A percentile compares a stretch with the other conserved stretches of the same genome.
These are phyloP conservation scores for Chaetomium sp. DNA, from an alignment of 2,329 filamentous ascomycete genomes.

Conservation along the genomic window DNA sequence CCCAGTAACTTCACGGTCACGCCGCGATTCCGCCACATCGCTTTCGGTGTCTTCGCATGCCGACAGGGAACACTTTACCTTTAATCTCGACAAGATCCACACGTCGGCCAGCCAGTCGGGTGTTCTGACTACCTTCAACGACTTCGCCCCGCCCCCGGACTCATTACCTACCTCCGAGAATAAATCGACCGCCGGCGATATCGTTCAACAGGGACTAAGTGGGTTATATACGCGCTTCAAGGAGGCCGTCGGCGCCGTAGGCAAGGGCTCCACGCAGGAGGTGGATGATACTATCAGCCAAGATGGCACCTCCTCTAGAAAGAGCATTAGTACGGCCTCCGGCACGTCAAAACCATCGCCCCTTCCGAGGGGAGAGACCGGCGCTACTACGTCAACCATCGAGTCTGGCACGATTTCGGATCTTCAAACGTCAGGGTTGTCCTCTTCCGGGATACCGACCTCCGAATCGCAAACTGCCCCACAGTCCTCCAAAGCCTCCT, in stretches of 20 bases:
- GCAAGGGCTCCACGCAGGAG: slow-evolving; percentile 42
- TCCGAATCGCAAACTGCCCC: slow-evolving; percentile 47
- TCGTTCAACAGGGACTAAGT: slow-evolving; percentile 82
- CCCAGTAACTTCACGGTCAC: slow-evolving; percentile 29
- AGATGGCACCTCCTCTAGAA: slow-evolving; percentile 48
- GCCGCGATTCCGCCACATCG: slow-evolving; percentile 46
- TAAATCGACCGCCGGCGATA: slow-evolving; percentile 70
- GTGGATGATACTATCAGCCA: slow-evolving; percentile 48
- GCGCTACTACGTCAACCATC: slow-evolving; percentile 40
- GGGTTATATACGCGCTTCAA: slow-evolving; percentile 85
- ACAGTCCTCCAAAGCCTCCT: slow-evolving; percentile 52
- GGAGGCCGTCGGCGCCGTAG: slow-evolving; percentile 75
- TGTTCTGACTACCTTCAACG: slow-evolving; percentile 88
- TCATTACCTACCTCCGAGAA: slow-evolving; percentile 62
- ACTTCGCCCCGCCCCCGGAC: slow-evolving; percentile 73
- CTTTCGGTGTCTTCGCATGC: slow-evolving; percentile 54
- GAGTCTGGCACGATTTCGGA: slow-evolving; percentile 42
- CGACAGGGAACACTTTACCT: slow-evolving; percentile 74
- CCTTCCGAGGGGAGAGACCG: slow-evolving; percentile 37
- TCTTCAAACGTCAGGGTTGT: slow-evolving; percentile 41
- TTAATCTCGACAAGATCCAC: slow-evolving; percentile 85
- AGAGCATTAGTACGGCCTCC: slow-evolving; percentile 46
- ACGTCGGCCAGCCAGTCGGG: slow-evolving; percentile 83
- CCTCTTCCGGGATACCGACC: slow-evolving; percentile 42
- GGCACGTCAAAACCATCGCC: slow-evolving; percentile 43